phyloP scores from a whole-genome alignment of 345 rosid species.

The Combretum micranthum region DNA sequence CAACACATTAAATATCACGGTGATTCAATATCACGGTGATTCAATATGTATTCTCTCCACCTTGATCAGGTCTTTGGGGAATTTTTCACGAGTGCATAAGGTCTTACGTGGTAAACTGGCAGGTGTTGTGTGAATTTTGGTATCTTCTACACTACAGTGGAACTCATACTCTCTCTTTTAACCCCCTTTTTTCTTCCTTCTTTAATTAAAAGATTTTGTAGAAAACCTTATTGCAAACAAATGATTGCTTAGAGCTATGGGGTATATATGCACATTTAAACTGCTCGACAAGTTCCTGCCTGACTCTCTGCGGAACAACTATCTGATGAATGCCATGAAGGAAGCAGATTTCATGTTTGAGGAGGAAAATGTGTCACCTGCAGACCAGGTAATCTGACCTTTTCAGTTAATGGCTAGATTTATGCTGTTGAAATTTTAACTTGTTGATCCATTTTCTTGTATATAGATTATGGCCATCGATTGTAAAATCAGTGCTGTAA shows the following conservation, averaged over 20 bases:
- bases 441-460: background rate
- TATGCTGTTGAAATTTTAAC: no score
- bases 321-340: conserved; percentile 1
- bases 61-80: no score
- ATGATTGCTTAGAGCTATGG: conserved; percentile 17
- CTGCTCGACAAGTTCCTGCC: conserved; percentile 20
- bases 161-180: no score
- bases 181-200: background rate
- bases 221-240: conserved; percentile 18
- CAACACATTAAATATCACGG: no score
- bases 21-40: no score
- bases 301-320: conserved; percentile 13
- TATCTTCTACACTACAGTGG: no score
- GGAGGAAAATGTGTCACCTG: conserved; percentile 1
- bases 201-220: conserved; percentile 24
- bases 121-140: no score
- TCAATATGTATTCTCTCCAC: no score
- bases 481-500: conserved; percentile 13
- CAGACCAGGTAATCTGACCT: conserved; percentile 16
- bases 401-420: background rate
- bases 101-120: no score
- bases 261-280: conserved; percentile 25
- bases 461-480: conserved; percentile 18
- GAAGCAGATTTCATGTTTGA: conserved; percentile 2
- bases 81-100: no score